Evolutionary conservation across 306 rosid genomes (phyloP).

Genomic region (Quercus dentata): DNA sequence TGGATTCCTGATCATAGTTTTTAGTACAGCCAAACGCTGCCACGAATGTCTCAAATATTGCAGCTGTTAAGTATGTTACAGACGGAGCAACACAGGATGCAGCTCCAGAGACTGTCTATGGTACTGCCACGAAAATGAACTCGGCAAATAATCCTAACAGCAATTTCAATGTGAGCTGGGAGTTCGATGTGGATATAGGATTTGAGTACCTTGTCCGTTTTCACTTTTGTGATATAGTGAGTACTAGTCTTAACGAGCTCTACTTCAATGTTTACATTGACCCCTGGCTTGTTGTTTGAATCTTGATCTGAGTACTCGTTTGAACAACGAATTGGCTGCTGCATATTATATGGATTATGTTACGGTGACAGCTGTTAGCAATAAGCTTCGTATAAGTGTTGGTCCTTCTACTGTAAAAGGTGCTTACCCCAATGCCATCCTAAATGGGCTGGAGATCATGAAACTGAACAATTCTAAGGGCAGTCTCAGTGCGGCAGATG

Average conservation of each 20-base stretch:
- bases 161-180: slow-evolving; percentile 81
- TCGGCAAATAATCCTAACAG: slow-evolving; percentile 36
- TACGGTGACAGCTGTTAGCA: slow-evolving; percentile 26
- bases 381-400: slow-evolving; percentile 51
- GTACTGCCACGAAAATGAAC: slow-evolving; percentile 67
- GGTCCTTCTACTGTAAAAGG: slow-evolving; percentile 50
- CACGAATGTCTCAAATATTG: slow-evolving; percentile 36
- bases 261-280: slow-evolving; percentile 73
- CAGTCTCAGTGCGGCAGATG: slow-evolving; percentile 48
- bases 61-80: slow-evolving; percentile 41
- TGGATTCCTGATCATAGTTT: slow-evolving; percentile 70
- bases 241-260: slow-evolving; percentile 49
- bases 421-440: slow-evolving; percentile 66
- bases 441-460: slow-evolving; percentile 93
- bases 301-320: slow-evolving; percentile 39
- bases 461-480: slow-evolving; percentile 79
- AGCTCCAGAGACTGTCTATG: slow-evolving; percentile 74
- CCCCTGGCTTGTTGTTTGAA: slow-evolving; percentile 40
- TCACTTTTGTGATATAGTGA: slow-evolving; percentile 81
- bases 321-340: slow-evolving; percentile 37
- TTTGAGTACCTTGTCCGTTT: slow-evolving; percentile 78
- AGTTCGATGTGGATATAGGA: slow-evolving; percentile 63
- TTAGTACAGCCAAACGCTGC: slow-evolving; percentile 38
- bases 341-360: slow-evolving; percentile 59
- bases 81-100: slow-evolving; percentile 51